These are phyloP conservation scores for Sclerotinia trifoliorum DNA, from an alignment of 2,329 filamentous ascomycete genomes.

Conservation along the genomic window DNA sequence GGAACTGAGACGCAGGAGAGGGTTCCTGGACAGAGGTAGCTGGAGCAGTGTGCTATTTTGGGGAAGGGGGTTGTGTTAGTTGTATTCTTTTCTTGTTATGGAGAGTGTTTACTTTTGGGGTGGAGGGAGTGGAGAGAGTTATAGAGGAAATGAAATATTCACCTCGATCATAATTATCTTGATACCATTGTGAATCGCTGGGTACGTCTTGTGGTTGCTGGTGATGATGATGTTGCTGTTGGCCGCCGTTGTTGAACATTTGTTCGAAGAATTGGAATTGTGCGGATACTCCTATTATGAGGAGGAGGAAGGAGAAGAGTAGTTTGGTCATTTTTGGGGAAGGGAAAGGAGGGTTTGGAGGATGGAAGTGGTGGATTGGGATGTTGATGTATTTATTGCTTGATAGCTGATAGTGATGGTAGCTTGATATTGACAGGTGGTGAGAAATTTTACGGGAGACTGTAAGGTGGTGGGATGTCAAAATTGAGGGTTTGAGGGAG, in stretches of 20 bases:
- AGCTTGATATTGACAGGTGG: constrained; percentile 23
- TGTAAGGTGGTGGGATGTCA: constrained; percentile 1
- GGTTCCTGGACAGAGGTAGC: constrained; percentile 92
- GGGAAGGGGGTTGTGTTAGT: background rate
- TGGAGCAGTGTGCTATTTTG: constrained; percentile 72
- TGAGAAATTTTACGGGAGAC: constrained; percentile 19
- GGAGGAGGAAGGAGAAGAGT: constrained; percentile 51
- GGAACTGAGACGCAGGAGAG: constrained; percentile 95
- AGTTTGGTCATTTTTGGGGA: constrained; percentile 33
- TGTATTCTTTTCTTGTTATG: background rate
- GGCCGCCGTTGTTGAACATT: constrained; percentile 70
- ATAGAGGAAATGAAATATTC: constrained; percentile 30
- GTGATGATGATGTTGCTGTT: constrained; percentile 49
- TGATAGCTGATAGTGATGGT: background rate
- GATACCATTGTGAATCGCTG: constrained; percentile 81
- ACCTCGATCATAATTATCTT: constrained; percentile 67
- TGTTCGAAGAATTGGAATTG: constrained; percentile 99
- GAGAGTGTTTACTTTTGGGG: background rate
- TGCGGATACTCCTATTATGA: constrained; percentile 60
- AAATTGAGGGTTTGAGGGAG: background rate
- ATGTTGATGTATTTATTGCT: background rate
- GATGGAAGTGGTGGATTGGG: background rate
- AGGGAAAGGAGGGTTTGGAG: background rate
- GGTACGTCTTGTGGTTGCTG: constrained; percentile 71
- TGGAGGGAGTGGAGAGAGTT: background rate